Evolutionary conservation across 75 land plant species (phyloP), one percentile per base, ranked within the genome.

Genomic region (Pinus tabuliformis): DNA sequence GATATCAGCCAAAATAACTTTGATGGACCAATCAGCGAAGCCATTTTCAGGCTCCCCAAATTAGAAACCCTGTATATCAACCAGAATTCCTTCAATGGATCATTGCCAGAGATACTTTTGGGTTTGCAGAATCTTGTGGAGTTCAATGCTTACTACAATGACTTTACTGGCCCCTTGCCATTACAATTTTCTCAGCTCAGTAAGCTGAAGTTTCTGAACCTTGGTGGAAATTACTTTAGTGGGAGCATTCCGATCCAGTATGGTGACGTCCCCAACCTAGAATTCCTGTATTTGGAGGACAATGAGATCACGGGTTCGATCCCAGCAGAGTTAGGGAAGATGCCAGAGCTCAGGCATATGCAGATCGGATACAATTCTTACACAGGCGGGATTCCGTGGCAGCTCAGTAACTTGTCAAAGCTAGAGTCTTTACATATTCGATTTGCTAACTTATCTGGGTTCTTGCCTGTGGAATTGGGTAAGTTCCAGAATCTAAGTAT

Each of bases 1-100:
- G 85, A 89, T 61, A 78, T 93, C 75, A 86, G 88, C 62, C 57
- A 81, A 80, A 93, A 93, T 71, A 79, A 82, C 17, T 83, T 88
- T 56, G 80, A 92, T 14, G 89, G 86, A 1, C 57, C 61, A 0
- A 77, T 93, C n/a, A 90, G 92, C 24, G 80, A 45, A 26, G 84
- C 57, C 49, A 77, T 93, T 28, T 84, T 78, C 68, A 72, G 59
- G 15, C 91, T 90, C 74, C 28, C 83, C 28, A 77, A 59, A 30
- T 79, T 93, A 15, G 77, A 24, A 59, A 81, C 49, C 68, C 52
- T 93, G 56, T 91, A 93, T 75, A 86, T 93, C 72, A 68, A 68
- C 49, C 71, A 68, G 21, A 68, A 68, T 42, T 68, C 22, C 71
- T 68, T 68, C 21, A 68, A n/a, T 17, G 71, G 71, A 9, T 68